These are phyloP conservation scores for Fusarium sp. DNA, from an alignment of 2,329 filamentous ascomycete genomes.

Conservation along the genomic window DNA sequence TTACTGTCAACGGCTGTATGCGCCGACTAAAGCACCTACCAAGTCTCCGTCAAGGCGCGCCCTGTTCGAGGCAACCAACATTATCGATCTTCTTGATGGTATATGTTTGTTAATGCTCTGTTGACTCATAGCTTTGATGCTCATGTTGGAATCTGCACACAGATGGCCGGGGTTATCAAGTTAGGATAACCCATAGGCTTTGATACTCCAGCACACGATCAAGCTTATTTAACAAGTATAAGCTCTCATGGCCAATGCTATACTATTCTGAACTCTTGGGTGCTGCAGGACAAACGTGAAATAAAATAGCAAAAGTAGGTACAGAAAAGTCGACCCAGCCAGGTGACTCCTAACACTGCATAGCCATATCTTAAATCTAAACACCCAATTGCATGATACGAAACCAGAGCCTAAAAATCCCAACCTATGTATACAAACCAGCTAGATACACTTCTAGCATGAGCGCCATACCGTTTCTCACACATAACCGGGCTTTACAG, in stretches of 20 bases:
- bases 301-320: constrained; percentile 1
- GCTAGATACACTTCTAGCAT: constrained; percentile 45
- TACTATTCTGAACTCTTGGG: background rate
- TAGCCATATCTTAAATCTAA: constrained; percentile 33
- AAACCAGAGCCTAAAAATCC: constrained; percentile 26
- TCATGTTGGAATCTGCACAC: no score
- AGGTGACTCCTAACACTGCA: constrained; percentile 17
- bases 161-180: no score
- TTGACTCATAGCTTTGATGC: constrained; percentile 2
- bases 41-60: background rate
- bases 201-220: no score
- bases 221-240: background rate
- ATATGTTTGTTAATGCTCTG: background rate
- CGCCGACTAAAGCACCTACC: background rate
- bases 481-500: constrained; percentile 6
- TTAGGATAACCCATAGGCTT: no score
- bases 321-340: background rate
- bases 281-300: background rate
- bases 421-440: constrained; percentile 48
- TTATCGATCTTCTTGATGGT: background rate
- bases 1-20: background rate
- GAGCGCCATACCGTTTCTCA: constrained; percentile 43
- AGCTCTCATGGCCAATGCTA: no score
- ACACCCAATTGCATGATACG: constrained; percentile 39
- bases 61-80: background rate